Evolutionary conservation across 208 protist species (phyloP).

Genomic region (Trypanosoma caninum): DNA sequence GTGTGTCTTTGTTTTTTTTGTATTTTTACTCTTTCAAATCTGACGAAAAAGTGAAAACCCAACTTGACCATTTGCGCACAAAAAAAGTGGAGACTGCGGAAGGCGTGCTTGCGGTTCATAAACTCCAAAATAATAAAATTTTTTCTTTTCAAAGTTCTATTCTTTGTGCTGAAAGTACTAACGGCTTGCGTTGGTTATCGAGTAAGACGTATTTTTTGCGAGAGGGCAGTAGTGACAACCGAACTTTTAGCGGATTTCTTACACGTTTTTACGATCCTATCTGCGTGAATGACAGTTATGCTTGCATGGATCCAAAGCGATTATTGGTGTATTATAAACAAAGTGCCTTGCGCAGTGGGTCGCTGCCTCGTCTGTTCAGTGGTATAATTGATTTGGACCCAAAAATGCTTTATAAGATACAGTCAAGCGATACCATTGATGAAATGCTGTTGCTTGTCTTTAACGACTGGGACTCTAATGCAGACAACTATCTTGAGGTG

Average conservation of each 20-base stretch:
- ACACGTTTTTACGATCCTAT: conserved; percentile 16
- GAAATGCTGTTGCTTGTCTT: conserved; percentile 57
- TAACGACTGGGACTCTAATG: conserved; percentile 46
- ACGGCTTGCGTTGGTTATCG: background rate
- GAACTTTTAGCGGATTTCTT: conserved; percentile 18
- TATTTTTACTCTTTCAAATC: too few relatives aligned
- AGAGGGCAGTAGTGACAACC: too few relatives aligned
- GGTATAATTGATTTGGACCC: conserved; percentile 48
- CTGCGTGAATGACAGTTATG: background rate
- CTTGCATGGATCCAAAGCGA: background rate
- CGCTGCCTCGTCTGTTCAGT: background rate
- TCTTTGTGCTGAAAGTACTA: background rate
- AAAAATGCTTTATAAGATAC: conserved; percentile 1
- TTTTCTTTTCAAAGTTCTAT: too few relatives aligned
- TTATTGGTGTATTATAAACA: conserved; percentile 21
- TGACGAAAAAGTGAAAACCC: too few relatives aligned
- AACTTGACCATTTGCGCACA: too few relatives aligned
- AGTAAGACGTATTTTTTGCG: background rate
- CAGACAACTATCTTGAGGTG: conserved; percentile 24
- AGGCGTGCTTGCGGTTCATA: background rate
- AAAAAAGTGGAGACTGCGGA: background rate
- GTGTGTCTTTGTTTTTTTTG: background rate
- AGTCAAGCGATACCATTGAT: conserved; percentile 2
- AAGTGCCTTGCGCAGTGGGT: background rate
- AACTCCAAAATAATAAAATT: too few relatives aligned